phyloP scores from a whole-genome alignment of 768 basidiomycete species.

The Pleurotus sapidus region DNA sequence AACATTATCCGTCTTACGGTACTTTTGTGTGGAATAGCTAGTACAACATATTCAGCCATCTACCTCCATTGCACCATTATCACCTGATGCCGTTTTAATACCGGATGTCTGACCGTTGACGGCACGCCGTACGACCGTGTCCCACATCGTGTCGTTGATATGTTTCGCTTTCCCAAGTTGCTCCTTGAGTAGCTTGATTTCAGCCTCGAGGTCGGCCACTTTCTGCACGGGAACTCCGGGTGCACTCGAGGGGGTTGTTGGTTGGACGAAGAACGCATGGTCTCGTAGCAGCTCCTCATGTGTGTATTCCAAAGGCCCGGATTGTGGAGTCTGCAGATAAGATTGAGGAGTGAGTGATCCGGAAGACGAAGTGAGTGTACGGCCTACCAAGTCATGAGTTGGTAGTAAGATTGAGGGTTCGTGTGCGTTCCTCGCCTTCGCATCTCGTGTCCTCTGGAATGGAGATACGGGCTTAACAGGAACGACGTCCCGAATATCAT shows the following conservation, averaged over 20 bases:
- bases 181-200: conserved; percentile 61
- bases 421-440: conserved; percentile 63
- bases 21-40: no score
- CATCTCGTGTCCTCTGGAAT: conserved; percentile 74
- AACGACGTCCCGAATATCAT: conserved; percentile 51
- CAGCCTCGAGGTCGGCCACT: conserved; percentile 67
- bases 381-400: conserved; percentile 38
- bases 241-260: conserved; percentile 30
- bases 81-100: not conserved
- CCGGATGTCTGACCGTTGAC: conserved; percentile 3
- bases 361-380: not conserved
- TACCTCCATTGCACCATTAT: not conserved
- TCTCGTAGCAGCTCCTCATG: conserved; percentile 60
- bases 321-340: conserved; percentile 14
- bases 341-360: not conserved
- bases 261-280: conserved; percentile 61
- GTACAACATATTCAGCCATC: not conserved
- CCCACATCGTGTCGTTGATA: conserved; percentile 96
- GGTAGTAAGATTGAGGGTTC: conserved; percentile 67
- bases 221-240: conserved; percentile 43
- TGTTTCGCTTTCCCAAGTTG: conserved; percentile 83
- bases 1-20: not conserved
- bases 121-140: conserved; percentile 68
- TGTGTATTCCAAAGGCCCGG: conserved; percentile 38
- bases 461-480: conserved; percentile 64